Base-by-base conservation (phyloP, 805 yeast species). In the Pichia rugopelliculosa region DNA sequence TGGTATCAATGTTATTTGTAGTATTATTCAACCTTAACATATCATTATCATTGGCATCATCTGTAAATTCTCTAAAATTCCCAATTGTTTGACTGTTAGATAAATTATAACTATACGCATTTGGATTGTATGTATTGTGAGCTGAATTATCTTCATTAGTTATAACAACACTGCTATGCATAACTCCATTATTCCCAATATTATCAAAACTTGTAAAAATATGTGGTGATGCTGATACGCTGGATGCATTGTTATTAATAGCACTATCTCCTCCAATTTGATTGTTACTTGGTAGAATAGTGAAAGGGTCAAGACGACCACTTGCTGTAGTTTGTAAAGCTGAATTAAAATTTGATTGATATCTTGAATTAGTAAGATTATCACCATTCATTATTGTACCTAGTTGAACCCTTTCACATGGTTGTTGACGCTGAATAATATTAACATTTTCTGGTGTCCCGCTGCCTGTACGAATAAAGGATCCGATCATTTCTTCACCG, bases 1-100 rank as follows among this genome's bases (percentile, higher is more conserved):
- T 39, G 6, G 11, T 36, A 23, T 23, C 27, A 12, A 7, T n/a
- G n/a, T 33, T 21, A 20, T 21, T 38, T 11, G 6, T 15, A 15
- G n/a, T 20, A 22, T 7, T 43, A 12, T 22, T 17, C 13, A 22
- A 22, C n/a, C 36, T 25, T 17, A 18, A 18, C 15, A 41, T 23
- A n/a, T 24, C 30, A 13, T 20, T 30, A 15, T 8, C 41, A 27
- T 33, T 33, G 7, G 39, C 25, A 18, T 39, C 34, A 30, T 30
- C 34, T n/a, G 34, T 30, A n/a, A 30, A 41, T 17, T 36, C 41
- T 45, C 51, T 23, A 26, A 62, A 45, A 44, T 62, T 60, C 12
- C 64, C 54, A 45, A 62, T 58, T 1, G 66, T 62, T 36, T 60
- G 65, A 42, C 63, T 58, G 36, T 57, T 62, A 4, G 65, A 59